A percentile compares a stretch with the other conserved stretches of the same genome.
Evolutionary conservation across 768 basidiomycete genomes (phyloP).

Genomic region (Collybiopsis luxurians): DNA sequence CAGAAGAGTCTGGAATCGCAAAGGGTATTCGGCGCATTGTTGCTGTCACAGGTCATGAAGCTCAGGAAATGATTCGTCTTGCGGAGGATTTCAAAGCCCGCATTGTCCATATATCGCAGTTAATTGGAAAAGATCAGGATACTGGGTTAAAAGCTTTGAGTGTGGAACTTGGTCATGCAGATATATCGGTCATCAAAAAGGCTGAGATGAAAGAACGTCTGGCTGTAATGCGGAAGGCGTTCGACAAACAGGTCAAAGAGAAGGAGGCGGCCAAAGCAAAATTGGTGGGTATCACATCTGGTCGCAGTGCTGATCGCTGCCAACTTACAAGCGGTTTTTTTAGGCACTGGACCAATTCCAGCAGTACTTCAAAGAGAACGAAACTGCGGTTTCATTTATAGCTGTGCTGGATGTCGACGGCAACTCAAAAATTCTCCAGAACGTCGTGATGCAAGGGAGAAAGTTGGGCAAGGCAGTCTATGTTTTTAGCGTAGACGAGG

Average conservation of each 20-base stretch:
- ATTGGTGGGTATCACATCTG: conserved; percentile 40
- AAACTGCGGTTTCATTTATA: conserved; percentile 67
- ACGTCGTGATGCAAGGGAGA: conserved; percentile 73
- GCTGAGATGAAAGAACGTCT: conserved; percentile 76
- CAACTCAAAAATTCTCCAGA: conserved; percentile 84
- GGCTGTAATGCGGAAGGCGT: conserved; percentile 68
- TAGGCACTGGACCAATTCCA: conserved; percentile 72
- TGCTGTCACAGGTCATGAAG: conserved; percentile 94
- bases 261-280: conserved; percentile 75
- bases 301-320: not conserved
- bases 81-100: conserved; percentile 62
- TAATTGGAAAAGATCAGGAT: conserved; percentile 81
- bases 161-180: conserved; percentile 81
- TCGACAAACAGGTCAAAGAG: conserved; percentile 85
- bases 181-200: conserved; percentile 86
- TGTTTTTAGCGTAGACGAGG: conserved; percentile 76
- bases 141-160: conserved; percentile 78
- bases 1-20: conserved; percentile 95
- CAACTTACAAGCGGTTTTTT: not conserved
- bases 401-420: conserved; percentile 74
- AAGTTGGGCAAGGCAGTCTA: conserved; percentile 83
- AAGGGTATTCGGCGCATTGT: conserved; percentile 96
- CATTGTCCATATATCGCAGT: conserved; percentile 58
- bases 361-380: conserved; percentile 76
- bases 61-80: conserved; percentile 70